Conservation (phyloP, 179 eudicot species). For the Silene noctiflora region DNA sequence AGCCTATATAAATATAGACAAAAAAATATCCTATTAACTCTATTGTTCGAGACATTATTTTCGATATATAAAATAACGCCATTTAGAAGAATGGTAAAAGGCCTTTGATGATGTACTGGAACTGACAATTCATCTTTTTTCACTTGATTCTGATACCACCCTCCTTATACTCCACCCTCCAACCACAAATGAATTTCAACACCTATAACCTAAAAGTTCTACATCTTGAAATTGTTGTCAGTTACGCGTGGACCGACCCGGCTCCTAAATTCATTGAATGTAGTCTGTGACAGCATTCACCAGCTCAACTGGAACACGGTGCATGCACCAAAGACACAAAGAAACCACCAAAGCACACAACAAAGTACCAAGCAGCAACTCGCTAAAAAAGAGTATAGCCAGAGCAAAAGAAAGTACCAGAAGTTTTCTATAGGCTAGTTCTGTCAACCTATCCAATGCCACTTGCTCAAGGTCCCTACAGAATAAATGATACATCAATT, state of each 20-base stretch:
- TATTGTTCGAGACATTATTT: no score
- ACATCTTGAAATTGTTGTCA: not conserved
- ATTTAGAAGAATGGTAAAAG: no score
- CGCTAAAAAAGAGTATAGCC: not conserved
- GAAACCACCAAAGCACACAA: not conserved
- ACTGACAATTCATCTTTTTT: no score
- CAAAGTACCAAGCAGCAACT: not conserved
- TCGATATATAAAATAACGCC: no score
- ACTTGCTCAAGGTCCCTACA: slow-evolving; percentile 72
- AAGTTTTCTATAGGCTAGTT: slow-evolving; percentile 68
- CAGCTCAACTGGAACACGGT: not conserved
- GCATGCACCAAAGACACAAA: not conserved
- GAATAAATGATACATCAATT: slow-evolving; percentile 13
- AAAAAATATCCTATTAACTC: no score
- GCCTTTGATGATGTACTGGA: no score
- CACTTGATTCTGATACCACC: no score
- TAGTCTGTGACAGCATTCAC: not conserved
- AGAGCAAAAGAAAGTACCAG: slow-evolving; percentile 44
- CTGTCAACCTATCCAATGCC: slow-evolving; percentile 72
- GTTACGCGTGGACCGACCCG: not conserved
- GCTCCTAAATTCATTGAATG: not conserved
- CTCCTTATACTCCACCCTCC: no score
- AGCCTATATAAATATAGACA: no score
- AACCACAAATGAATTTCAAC: no score
- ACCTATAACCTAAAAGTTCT: not conserved